Percentiles rank a stretch among this genome's conserved stretches.
Evolutionary conservation across 2,329 filamentous ascomycete species (phyloP).

Genomic region (Myriangium duriaei): DNA sequence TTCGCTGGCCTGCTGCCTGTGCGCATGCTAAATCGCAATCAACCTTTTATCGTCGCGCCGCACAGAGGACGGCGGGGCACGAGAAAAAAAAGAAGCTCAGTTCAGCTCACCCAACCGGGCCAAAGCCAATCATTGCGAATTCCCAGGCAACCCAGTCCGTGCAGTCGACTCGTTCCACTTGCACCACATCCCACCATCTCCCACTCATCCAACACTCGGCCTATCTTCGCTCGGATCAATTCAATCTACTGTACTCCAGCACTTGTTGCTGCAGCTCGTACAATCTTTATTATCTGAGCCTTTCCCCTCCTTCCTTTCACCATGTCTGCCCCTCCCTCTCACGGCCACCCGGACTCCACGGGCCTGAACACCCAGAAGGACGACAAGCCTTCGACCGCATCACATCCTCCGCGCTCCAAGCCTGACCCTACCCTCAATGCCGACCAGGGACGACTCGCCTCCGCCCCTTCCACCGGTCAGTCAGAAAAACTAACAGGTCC

Average conservation of each 20-base stretch:
- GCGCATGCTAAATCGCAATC: no score
- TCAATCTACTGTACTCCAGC: neutral
- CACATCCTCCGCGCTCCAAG: slow-evolving; percentile 20
- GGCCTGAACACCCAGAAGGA: slow-evolving; percentile 16
- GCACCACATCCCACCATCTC: neutral
- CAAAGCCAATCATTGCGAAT: neutral
- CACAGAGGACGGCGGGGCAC: no score
- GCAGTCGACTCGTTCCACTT: neutral
- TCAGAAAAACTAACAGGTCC: slow-evolving; percentile 19
- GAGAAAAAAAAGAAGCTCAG: neutral
- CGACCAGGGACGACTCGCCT: slow-evolving; percentile 36
- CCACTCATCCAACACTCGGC: neutral
- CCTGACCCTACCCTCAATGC: slow-evolving; percentile 27
- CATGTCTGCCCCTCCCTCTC: slow-evolving; percentile 19
- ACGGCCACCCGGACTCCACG: slow-evolving; percentile 20
- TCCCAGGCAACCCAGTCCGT: neutral
- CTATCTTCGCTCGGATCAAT: neutral
- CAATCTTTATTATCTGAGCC: neutral
- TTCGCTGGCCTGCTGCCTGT: no score
- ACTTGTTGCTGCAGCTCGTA: neutral
- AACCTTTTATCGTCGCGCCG: no score
- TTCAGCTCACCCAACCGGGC: neutral
- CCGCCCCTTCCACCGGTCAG: slow-evolving; percentile 34
- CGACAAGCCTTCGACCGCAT: slow-evolving; percentile 21
- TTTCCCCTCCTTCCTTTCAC: slow-evolving; percentile 10